Evolutionary conservation across 2,329 filamentous ascomycete species (phyloP).

Genomic region (Pseudocercospora cruenta): DNA sequence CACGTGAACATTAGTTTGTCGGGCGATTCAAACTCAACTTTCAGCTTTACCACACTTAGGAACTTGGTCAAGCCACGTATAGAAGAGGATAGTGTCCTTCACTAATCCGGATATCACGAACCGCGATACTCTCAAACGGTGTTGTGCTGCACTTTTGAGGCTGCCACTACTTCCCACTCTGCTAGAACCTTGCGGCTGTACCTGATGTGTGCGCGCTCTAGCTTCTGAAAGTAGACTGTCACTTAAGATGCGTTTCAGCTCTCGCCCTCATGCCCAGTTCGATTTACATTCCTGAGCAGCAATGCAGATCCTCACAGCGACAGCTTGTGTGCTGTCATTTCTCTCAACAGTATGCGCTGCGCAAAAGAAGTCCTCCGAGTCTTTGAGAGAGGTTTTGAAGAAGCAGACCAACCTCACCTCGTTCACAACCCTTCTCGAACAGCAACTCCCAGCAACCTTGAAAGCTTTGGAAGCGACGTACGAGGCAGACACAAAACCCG

Average conservation of each 20-base stretch:
- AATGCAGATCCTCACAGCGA: not conserved
- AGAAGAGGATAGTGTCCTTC: not conserved
- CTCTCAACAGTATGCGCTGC: not conserved
- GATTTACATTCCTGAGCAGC: not conserved
- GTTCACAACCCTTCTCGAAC: slow-evolving; percentile 18
- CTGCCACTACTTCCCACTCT: not conserved
- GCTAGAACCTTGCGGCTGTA: not conserved
- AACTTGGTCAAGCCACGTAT: not conserved
- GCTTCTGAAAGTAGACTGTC: not conserved
- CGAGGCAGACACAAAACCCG: slow-evolving; percentile 36
- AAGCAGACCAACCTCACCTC: slow-evolving; percentile 21
- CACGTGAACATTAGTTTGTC: not conserved
- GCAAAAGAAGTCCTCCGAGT: not conserved
- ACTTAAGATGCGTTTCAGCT: not conserved
- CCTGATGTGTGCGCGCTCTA: not conserved
- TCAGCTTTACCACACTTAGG: not conserved
- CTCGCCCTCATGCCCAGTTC: not conserved
- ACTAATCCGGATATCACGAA: not conserved
- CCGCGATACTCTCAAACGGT: not conserved
- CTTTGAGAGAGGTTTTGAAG: slow-evolving; percentile 22
- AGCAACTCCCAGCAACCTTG: slow-evolving; percentile 33
- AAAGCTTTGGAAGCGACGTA: slow-evolving; percentile 33
- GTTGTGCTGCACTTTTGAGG: not conserved
- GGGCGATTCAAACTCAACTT: not conserved
- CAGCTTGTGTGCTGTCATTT: not conserved